Evolutionary conservation across 768 basidiomycete species (phyloP), one percentile per base, ranked within the genome.

Genomic region (Psilocybe tampanensis): DNA sequence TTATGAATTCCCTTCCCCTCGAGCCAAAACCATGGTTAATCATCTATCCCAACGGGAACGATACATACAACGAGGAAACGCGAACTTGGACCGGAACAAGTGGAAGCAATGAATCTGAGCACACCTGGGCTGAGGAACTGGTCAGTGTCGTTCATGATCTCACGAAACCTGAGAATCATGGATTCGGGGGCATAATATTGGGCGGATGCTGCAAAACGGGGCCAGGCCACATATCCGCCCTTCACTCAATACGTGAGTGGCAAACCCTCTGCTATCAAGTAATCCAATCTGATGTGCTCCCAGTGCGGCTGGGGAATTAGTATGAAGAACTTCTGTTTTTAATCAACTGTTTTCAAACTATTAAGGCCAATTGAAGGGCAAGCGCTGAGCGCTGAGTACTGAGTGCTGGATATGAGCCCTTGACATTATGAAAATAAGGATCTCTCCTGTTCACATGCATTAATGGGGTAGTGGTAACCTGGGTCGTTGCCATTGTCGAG

Each of bases 11-110:
- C 17, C 34, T 59, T n/a, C 49, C 50, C n/a, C 51, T 56, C 23
- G 22, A 48, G 24, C 21, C 9, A 5, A 67, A 62, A 59, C 82
- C 82, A 7, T 86, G 79, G 73, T 72, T 93, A 9, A 78, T 91
- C 5, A 60, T 93, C 21, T 90, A 92, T 64, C 90, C 92, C 5
- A 90, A 92, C 62, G 85, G 86, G 7, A 85, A 84, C 33, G 79
- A 82, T 45, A 66, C 74, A 0, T 90, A 85, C 63, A 79, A 87
- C 66, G 66, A 74, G 13, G 58, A 66, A 22, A 74, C 74, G 6
- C 69, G 75, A 52, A 72, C 72, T 17, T 89, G 86, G 85, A 54
- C 43, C 4, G 41, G 53, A 29, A n/a, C n/a, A n/a, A 39, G 48
- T 21, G 58, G 60, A 23, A 41, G 50, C 17, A 57, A 48, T 19